These are phyloP conservation scores for Pigoraptor vietnamica DNA, from an alignment of 78 protist genomes.

Conservation along the genomic window DNA sequence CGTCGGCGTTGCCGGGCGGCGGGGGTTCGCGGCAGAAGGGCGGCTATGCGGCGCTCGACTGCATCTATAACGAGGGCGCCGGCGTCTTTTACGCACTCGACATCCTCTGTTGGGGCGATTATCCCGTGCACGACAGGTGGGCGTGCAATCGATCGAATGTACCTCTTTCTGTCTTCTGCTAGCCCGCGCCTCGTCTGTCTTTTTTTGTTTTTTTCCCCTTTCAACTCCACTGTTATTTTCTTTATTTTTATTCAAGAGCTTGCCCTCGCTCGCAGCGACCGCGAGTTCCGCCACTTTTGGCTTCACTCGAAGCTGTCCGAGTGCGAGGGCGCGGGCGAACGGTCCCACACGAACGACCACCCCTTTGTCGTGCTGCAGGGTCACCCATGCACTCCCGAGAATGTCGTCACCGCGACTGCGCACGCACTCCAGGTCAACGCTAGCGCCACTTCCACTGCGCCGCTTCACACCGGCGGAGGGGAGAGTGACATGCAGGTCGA, in stretches of 20 bases:
- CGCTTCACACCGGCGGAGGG: neutral
- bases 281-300: neutral
- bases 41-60: neutral
- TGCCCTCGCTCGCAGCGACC: neutral
- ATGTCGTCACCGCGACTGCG: neutral
- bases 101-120: neutral
- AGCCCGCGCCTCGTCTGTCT: no score
- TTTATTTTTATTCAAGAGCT: neutral
- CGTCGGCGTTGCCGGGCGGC: neutral
- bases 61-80: neutral
- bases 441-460: neutral
- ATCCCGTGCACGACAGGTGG: neutral
- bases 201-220: neutral
- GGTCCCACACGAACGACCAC: neutral
- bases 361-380: neutral
- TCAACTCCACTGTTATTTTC: neutral
- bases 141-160: neutral
- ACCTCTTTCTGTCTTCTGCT: neutral
- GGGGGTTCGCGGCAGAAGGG: neutral
- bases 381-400: neutral
- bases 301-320: neutral
- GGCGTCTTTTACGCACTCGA: neutral
- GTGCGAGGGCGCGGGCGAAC: neutral
- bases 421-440: neutral
- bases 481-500: neutral